Evolutionary conservation across 2,329 filamentous ascomycete species (phyloP).

Genomic region (Neopestalotiopsis clavispora): DNA sequence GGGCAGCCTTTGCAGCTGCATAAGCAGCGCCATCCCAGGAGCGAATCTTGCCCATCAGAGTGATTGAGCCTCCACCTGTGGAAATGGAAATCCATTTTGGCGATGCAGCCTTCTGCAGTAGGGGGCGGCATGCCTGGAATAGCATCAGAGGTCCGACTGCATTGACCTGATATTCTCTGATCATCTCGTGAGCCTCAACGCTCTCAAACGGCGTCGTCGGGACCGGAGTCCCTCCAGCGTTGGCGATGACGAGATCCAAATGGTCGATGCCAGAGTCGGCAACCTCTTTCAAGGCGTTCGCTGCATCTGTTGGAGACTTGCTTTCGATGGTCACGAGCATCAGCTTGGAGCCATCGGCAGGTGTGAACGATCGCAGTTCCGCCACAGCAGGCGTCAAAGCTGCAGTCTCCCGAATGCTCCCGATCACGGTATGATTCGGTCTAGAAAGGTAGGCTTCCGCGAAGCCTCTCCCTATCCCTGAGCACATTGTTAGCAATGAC

Average conservation of each 20-base stretch:
- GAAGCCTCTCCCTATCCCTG: constrained; percentile 40
- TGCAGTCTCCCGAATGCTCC: constrained; percentile 38
- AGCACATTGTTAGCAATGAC: background rate
- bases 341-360: constrained; percentile 32
- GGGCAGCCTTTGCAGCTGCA: constrained; percentile 35
- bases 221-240: constrained; percentile 36
- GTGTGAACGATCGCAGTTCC: constrained; percentile 31
- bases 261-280: constrained; percentile 32
- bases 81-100: constrained; percentile 40
- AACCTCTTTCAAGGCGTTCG: constrained; percentile 32
- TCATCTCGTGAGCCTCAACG: constrained; percentile 32
- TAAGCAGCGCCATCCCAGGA: constrained; percentile 31
- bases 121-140: constrained; percentile 36
- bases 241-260: constrained; percentile 43
- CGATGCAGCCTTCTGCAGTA: constrained; percentile 34
- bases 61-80: constrained; percentile 31
- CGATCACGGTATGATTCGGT: constrained; percentile 44
- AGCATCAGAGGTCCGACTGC: constrained; percentile 35
- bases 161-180: constrained; percentile 32
- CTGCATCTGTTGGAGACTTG: constrained; percentile 31
- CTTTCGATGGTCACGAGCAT: constrained; percentile 39
- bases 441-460: constrained; percentile 37
- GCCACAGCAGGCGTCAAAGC: constrained; percentile 28
- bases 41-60: constrained; percentile 23
- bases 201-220: constrained; percentile 33